phyloP scores from a whole-genome alignment of 306 rosid species.

The Quercus engelmannii region DNA sequence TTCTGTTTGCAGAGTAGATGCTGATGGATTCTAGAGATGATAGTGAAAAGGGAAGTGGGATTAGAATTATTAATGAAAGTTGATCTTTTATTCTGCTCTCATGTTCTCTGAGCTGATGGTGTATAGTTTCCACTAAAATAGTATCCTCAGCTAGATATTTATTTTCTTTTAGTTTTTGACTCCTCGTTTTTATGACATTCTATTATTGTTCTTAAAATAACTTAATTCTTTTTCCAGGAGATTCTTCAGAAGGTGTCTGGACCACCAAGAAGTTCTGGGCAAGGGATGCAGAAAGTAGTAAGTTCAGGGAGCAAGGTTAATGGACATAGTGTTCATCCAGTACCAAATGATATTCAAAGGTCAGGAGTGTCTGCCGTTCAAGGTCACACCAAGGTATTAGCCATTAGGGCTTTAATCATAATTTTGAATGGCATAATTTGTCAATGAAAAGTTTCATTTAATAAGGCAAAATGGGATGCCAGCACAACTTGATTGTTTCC shows the following conservation, averaged over 20 bases:
- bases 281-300: slow-evolving; percentile 41
- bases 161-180: not conserved
- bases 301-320: slow-evolving; percentile 42
- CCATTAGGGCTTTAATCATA: slow-evolving; percentile 4
- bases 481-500: not conserved
- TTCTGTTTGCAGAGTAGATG: not conserved
- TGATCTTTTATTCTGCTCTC: not conserved
- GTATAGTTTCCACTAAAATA: not conserved
- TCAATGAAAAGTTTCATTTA: not conserved
- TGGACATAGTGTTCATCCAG: slow-evolving; percentile 33
- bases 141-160: not conserved
- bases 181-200: not conserved
- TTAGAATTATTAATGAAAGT: not conserved
- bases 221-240: slow-evolving; percentile 28
- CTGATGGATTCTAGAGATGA: not conserved
- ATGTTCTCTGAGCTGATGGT: not conserved
- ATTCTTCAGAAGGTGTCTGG: slow-evolving; percentile 60
- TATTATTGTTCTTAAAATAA: not conserved
- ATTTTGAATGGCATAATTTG: not conserved
- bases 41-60: not conserved
- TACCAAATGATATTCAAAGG: slow-evolving; percentile 34
- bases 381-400: slow-evolving; percentile 50
- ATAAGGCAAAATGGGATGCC: not conserved
- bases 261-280: slow-evolving; percentile 42
- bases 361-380: slow-evolving; percentile 35